A percentile compares a stretch with the other conserved stretches of the same genome.
These are phyloP conservation scores for Brassica rapa DNA, from an alignment of 345 rosid genomes.

Conservation along the genomic window DNA sequence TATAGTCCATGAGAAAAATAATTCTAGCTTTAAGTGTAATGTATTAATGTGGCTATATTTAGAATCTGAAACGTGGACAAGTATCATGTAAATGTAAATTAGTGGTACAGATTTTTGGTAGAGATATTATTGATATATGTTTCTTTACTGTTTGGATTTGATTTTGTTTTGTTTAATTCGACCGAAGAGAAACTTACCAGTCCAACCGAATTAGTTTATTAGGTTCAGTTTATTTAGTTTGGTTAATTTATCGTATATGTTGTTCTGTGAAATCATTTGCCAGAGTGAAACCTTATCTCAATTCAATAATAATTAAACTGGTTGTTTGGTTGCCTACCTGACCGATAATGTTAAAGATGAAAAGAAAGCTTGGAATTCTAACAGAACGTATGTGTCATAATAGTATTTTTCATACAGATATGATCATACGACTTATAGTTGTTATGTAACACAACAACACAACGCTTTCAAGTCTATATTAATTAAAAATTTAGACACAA, in stretches of 20 bases:
- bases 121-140: not conserved
- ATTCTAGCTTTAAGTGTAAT: not conserved
- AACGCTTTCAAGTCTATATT: not conserved
- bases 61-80: not conserved
- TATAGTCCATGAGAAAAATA: not conserved
- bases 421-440: not conserved
- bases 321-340: constrained; percentile 32
- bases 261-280: constrained; percentile 8
- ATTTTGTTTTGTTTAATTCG: constrained; percentile 7
- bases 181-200: not conserved
- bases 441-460: not conserved
- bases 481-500: not conserved
- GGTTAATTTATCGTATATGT: not conserved
- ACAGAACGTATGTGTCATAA: not conserved
- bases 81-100: not conserved
- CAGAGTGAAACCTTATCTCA: not conserved
- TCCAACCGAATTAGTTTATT: not conserved
- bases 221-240: not conserved
- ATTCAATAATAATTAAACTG: constrained; percentile 6
- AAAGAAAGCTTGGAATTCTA: not conserved
- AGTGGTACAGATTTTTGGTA: not conserved
- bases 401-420: constrained; percentile 1
- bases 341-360: constrained; percentile 3
- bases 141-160: not conserved
- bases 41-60: not conserved